phyloP scores from a whole-genome alignment of 352 stramenopile species.

The Globisporangium viniferum region DNA sequence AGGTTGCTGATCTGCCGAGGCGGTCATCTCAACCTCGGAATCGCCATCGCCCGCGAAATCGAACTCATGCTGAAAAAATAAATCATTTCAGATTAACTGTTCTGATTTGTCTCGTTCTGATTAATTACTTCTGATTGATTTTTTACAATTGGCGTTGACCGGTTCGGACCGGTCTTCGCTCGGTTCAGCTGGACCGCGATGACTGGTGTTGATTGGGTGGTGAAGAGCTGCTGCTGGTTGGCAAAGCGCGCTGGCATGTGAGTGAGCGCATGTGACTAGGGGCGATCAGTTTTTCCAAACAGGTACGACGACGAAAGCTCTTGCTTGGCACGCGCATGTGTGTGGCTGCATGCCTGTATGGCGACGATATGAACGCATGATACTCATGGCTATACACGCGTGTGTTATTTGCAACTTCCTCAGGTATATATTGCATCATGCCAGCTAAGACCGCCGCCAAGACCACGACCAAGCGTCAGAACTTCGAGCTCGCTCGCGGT shows the following conservation, averaged over 20 bases:
- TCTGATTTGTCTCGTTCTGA: no score
- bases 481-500: slow-evolving; percentile 69
- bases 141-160: background rate
- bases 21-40: no score
- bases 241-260: background rate
- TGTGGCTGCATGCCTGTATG: background rate
- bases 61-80: no score
- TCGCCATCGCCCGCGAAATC: no score
- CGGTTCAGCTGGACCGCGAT: slow-evolving; percentile 6
- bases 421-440: slow-evolving; percentile 52
- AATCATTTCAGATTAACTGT: no score
- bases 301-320: slow-evolving; percentile 32
- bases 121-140: no score
- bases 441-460: slow-evolving; percentile 43
- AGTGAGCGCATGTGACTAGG: background rate
- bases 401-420: background rate
- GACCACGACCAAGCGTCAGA: slow-evolving; percentile 46
- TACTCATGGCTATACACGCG: background rate
- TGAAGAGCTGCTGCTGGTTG: slow-evolving; percentile 13
- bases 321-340: no score
- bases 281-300: slow-evolving; percentile 52
- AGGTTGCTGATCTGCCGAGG: no score
- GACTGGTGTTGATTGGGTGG: slow-evolving; percentile 13
- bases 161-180: background rate
- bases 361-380: background rate